Evolutionary conservation across 2,329 filamentous ascomycete species (phyloP).

Genomic region (Magnaporthales sp.): DNA sequence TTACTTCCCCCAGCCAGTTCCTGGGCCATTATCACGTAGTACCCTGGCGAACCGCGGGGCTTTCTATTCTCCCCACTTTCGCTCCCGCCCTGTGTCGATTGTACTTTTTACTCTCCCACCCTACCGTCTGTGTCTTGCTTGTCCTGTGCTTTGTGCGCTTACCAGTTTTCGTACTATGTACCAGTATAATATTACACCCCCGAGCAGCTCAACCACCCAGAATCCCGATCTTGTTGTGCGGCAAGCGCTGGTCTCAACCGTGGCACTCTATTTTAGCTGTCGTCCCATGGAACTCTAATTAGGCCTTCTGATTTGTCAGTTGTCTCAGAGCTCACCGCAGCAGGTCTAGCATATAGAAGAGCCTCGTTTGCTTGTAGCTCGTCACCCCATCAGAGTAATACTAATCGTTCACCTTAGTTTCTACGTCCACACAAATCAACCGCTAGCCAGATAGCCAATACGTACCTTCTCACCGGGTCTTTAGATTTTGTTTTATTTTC

Average conservation of each 20-base stretch:
- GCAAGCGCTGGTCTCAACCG: constrained; percentile 12
- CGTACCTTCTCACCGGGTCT: neutral
- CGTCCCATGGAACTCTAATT: constrained; percentile 15
- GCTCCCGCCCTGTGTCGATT: too few species aligned
- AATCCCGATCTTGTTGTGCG: neutral
- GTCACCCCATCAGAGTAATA: neutral
- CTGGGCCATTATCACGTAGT: constrained; percentile 96
- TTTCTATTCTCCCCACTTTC: too few species aligned
- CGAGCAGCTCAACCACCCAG: neutral
- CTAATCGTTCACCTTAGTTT: neutral
- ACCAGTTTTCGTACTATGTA: too few species aligned
- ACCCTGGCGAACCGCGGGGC: too few species aligned
- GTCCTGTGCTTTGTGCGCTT: too few species aligned
- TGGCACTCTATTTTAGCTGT: constrained; percentile 13
- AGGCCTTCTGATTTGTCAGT: constrained; percentile 18
- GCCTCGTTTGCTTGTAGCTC: neutral
- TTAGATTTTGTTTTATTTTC: neutral
- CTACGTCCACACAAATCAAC: neutral
- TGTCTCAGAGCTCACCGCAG: constrained; percentile 12
- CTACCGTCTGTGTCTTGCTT: too few species aligned
- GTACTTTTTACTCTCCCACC: too few species aligned
- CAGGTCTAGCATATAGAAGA: neutral
- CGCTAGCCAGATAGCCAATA: neutral
- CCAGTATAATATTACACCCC: too few species aligned
- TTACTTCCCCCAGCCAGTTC: constrained; percentile 85